Evolutionary conservation across 306 rosid species (phyloP).

Genomic region (Luffa acutangula): DNA sequence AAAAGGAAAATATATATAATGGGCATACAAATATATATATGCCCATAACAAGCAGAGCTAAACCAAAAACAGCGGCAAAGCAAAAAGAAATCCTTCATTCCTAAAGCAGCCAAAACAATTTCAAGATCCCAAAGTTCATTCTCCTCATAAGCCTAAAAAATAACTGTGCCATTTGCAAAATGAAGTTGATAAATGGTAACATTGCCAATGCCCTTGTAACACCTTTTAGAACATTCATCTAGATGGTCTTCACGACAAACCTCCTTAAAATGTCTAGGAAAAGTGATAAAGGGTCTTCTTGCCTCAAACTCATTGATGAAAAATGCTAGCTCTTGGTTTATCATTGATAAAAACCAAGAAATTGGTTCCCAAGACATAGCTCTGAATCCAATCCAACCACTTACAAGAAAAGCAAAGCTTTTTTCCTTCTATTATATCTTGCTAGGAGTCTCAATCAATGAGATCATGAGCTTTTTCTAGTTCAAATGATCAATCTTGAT

Average conservation of each 20-base stretch:
- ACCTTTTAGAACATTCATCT: too few relatives aligned
- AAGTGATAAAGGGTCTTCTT: not conserved
- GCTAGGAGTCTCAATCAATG: not conserved
- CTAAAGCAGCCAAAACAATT: not conserved
- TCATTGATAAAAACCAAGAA: not conserved
- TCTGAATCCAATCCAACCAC: not conserved
- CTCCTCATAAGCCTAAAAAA: not conserved
- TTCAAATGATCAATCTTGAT: not conserved
- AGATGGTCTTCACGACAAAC: not conserved
- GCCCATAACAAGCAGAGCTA: too few relatives aligned
- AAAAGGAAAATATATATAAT: too few relatives aligned
- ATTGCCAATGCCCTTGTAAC: not conserved
- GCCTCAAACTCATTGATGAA: not conserved
- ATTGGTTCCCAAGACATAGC: not conserved
- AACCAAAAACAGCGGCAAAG: too few relatives aligned
- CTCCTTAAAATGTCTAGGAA: not conserved
- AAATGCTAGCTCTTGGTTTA: not conserved
- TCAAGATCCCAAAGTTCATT: not conserved
- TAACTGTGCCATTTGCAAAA: not conserved
- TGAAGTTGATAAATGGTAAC: not conserved
- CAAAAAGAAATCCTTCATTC: not conserved
- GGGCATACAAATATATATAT: too few relatives aligned
- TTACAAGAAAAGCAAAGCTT: not conserved
- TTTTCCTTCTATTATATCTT: not conserved
- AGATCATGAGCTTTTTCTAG: not conserved